Evolutionary conservation across 179 eudicot genomes (phyloP), one percentile per base, ranked within the genome.

Genomic region (Nepenthes alata): DNA sequence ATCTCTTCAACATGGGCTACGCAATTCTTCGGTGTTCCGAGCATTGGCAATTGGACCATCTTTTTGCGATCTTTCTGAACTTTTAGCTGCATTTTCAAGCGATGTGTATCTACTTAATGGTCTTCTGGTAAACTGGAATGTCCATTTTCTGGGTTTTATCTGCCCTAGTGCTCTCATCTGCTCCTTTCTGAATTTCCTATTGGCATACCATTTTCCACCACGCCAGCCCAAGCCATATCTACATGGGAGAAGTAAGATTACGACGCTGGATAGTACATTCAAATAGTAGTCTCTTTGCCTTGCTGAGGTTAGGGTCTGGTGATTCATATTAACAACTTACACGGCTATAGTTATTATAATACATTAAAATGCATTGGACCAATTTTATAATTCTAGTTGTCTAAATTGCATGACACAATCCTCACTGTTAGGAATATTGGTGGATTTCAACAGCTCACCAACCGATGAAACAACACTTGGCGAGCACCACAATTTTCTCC

Each of bases 151-250:
- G 52, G 95, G 93, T 74, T 86, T 89, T 47, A 75, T 74, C 57
- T 89, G 96, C 60, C 95, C 98, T 11, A 83, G 67, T 67, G 81
- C 65, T 72, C 85, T 89, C 98, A 93, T 75, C 64, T 93, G 96
- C 49, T 89, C 96, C 74, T 66, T 89, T 70, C 77, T 75, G 60
- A 81, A 83, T 64, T 76, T 81, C 61, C 95, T 81, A 70, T 75
- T 84, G 11, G 93, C 83, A 58, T 80, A 86, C 96, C 98, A 85
- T 67, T 72, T 80, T 47, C 98, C 98, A 55, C 96, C 95, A 53
- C 96, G 80, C 95, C 93, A 93, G 55, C 98, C 98, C 72, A 93
- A 66, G 35, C 72, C 86, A 66, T 85, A 89, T 68, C 98, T 93
- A 81, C 75, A 60, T 37, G 10, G 34, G 38, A 45, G 6, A 52